Conservation (phyloP, 345 rosid genomes). For the Melastoma malabathricum region DNA sequence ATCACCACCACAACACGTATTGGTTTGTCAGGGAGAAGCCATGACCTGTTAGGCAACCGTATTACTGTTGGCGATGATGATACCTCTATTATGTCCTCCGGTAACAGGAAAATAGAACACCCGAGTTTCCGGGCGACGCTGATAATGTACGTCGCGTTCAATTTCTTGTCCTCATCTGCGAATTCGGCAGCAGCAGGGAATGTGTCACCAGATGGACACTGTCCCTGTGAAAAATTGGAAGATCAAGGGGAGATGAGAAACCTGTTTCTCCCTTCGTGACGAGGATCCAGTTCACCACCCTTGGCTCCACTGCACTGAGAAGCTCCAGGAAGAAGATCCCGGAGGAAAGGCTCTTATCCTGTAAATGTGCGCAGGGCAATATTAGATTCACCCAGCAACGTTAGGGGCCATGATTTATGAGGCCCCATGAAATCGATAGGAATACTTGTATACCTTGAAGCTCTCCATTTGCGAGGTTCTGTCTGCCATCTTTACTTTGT, state of each 20-base stretch:
- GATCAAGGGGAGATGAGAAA: slow-evolving; percentile 10
- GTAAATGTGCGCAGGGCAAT: neutral
- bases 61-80: too few species aligned
- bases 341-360: slow-evolving; percentile 71
- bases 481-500: slow-evolving; percentile 65
- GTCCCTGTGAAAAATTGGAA: neutral
- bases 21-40: too few species aligned
- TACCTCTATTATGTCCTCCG: slow-evolving; percentile 96
- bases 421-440: too few species aligned
- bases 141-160: slow-evolving; percentile 86
- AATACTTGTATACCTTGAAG: slow-evolving; percentile 51
- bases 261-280: slow-evolving; percentile 78
- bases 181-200: slow-evolving; percentile 5
- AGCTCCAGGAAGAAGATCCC: slow-evolving; percentile 90
- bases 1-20: too few species aligned
- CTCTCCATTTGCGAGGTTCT: slow-evolving; percentile 68
- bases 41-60: too few species aligned
- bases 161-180: slow-evolving; percentile 94
- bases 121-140: slow-evolving; percentile 98
- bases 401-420: too few species aligned
- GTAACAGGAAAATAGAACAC: slow-evolving; percentile 92
- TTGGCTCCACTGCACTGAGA: slow-evolving; percentile 77
- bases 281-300: slow-evolving; percentile 89
- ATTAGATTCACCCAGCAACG: too few species aligned
- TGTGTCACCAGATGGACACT: too few species aligned